Percentiles rank a stretch among this genome's conserved stretches.
These are phyloP conservation scores for Linum usitatissimum DNA, from an alignment of 345 rosid species.

Conservation along the genomic window DNA sequence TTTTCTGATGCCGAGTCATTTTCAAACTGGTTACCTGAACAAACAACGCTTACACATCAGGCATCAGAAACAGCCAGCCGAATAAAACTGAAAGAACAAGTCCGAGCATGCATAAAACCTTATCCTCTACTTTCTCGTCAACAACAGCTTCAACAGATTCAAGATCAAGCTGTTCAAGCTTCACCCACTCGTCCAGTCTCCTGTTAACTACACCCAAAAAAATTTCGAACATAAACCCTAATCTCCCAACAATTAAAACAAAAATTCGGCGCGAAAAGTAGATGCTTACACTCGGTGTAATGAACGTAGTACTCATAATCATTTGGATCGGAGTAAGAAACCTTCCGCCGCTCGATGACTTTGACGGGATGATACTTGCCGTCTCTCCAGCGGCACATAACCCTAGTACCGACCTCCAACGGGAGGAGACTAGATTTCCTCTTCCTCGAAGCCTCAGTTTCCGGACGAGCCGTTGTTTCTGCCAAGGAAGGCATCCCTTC, in stretches of 20 bases:
- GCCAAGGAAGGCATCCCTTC: conserved; percentile 21
- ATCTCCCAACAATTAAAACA: background rate
- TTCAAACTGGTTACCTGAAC: conserved; percentile 80
- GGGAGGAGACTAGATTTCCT: conserved; percentile 58
- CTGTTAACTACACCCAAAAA: conserved; percentile 54
- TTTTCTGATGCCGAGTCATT: conserved; percentile 97
- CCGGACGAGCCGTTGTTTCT: conserved; percentile 17
- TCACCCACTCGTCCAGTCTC: conserved; percentile 98
- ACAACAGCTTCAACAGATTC: conserved; percentile 83
- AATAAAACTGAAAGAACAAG: background rate
- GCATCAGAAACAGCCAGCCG: background rate
- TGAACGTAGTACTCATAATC: conserved; percentile 97
- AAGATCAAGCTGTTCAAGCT: conserved; percentile 85
- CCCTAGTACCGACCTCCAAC: conserved; percentile 93
- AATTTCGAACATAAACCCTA: conserved; percentile 6
- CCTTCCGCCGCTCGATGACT: conserved; percentile 87
- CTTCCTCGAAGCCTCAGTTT: conserved; percentile 47
- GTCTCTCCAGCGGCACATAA: conserved; percentile 96
- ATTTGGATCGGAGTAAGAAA: conserved; percentile 31
- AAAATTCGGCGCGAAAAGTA: background rate
- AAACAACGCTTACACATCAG: conserved; percentile 3
- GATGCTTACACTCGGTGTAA: conserved; percentile 80
- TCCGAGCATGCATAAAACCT: conserved; percentile 34
- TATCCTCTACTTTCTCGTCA: conserved; percentile 95
- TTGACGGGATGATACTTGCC: conserved; percentile 88